These are phyloP conservation scores for Ophiostoma himal-ulmi DNA, from an alignment of 2,329 filamentous ascomycete species.

Conservation along the genomic window DNA sequence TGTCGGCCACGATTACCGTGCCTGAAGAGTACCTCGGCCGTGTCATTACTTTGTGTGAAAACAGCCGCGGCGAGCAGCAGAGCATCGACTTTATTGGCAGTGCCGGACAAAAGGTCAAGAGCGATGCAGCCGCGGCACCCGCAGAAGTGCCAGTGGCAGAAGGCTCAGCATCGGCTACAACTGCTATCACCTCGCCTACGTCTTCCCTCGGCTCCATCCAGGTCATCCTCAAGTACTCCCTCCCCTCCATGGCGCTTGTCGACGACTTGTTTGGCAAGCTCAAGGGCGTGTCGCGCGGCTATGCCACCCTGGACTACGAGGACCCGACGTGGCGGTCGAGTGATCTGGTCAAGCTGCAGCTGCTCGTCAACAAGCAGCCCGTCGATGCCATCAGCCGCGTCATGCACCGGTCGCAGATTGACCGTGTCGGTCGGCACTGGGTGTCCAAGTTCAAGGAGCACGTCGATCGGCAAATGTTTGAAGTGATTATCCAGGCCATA, in stretches of 20 bases:
- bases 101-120: background rate
- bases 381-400: constrained; percentile 94
- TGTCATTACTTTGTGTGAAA: constrained; percentile 91
- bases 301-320: constrained; percentile 94
- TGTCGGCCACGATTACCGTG: constrained; percentile 78
- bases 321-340: constrained; percentile 81
- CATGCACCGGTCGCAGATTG: constrained; percentile 74
- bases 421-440: constrained; percentile 78
- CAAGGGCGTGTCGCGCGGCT: constrained; percentile 80
- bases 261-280: constrained; percentile 97
- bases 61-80: constrained; percentile 79
- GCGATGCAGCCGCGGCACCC: background rate
- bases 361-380: constrained; percentile 86
- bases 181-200: constrained; percentile 35
- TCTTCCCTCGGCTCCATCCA: constrained; percentile 70
- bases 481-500: constrained; percentile 83
- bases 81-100: constrained; percentile 75
- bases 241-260: constrained; percentile 83
- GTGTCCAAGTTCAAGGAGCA: constrained; percentile 96
- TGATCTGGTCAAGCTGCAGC: constrained; percentile 79
- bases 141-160: constrained; percentile 29
- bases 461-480: constrained; percentile 89
- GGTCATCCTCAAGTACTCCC: constrained; percentile 87
- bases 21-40: constrained; percentile 91
- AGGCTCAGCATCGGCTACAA: background rate